Conservation (phyloP, 2,329 filamentous ascomycete species). For the Microsporum canis region DNA sequence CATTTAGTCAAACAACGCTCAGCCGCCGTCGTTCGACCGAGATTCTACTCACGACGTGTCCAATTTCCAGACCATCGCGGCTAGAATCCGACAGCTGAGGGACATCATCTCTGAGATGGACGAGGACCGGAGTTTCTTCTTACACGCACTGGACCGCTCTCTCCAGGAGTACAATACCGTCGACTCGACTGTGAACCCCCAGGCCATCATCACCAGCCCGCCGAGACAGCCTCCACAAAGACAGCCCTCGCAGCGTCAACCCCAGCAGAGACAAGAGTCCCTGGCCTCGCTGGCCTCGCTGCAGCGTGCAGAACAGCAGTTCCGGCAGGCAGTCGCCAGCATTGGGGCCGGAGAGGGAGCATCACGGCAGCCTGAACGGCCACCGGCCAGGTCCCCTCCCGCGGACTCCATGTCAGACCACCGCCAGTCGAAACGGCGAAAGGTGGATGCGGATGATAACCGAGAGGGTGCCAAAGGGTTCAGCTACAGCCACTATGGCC, state of each 20-base stretch:
- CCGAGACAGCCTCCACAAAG: neutral
- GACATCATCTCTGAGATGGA: slow-evolving; percentile 4
- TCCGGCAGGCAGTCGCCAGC: neutral
- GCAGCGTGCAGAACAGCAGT: slow-evolving; percentile 1
- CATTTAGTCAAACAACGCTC: neutral
- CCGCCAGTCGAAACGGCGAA: slow-evolving; percentile 50
- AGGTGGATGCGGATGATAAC: slow-evolving; percentile 53
- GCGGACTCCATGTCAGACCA: neutral
- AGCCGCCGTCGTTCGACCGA: neutral
- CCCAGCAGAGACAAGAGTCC: slow-evolving; percentile 1
- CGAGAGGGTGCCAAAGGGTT: slow-evolving; percentile 44
- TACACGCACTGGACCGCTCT: neutral
- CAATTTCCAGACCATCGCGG: slow-evolving; percentile 1
- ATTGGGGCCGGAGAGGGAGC: neutral
- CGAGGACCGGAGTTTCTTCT: neutral
- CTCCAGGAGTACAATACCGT: neutral
- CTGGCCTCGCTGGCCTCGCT: neutral
- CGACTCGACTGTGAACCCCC: neutral
- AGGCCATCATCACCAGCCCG: neutral
- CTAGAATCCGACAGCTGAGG: neutral
- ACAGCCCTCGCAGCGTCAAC: neutral
- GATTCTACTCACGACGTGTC: neutral
- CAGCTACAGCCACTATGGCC: slow-evolving; percentile 75
- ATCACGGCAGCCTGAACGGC: neutral
- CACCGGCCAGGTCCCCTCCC: neutral